Evolutionary conservation across 176 grass and related monocot genomes (phyloP).

Genomic region (Pharus latifolius): DNA sequence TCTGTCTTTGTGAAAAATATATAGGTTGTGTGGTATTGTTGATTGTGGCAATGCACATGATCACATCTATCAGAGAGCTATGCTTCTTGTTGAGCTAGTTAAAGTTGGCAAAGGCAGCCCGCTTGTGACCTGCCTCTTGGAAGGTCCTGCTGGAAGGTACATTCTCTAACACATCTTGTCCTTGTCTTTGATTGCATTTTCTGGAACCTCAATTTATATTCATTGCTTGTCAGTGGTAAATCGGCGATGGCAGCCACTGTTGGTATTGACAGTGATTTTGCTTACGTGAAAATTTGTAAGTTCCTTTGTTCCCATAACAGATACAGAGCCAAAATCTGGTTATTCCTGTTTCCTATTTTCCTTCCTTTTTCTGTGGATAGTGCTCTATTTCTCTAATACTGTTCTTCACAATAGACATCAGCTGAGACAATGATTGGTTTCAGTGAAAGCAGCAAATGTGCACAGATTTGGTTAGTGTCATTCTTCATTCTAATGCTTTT

Average conservation of each 20-base stretch:
- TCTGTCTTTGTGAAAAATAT: background rate
- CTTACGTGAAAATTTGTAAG: conserved; percentile 97
- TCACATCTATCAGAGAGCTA: conserved; percentile 70
- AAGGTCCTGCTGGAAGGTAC: conserved; percentile 83
- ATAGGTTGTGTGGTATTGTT: conserved; percentile 80
- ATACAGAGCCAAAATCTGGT: background rate
- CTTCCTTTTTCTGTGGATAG: background rate
- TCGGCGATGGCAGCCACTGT: conserved; percentile 64
- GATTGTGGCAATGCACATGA: conserved; percentile 73
- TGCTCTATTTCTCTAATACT: background rate
- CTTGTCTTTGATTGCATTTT: background rate
- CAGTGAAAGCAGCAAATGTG: conserved; percentile 85
- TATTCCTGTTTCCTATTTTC: background rate
- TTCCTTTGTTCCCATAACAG: background rate
- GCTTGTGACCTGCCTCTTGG: conserved; percentile 91
- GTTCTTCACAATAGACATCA: conserved; percentile 54
- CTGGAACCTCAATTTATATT: background rate
- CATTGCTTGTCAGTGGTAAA: conserved; percentile 48
- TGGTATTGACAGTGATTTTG: conserved; percentile 92
- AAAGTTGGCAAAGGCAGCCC: conserved; percentile 87
- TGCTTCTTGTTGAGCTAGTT: conserved; percentile 92
- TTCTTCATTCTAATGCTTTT: background rate
- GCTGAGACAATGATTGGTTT: conserved; percentile 95
- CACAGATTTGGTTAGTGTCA: conserved; percentile 63
- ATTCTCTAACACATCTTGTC: background rate